A percentile compares a stretch with the other conserved stretches of the same genome.
Conservation (phyloP, 2,329 filamentous ascomycete genomes). For the Epichloe festucae region DNA sequence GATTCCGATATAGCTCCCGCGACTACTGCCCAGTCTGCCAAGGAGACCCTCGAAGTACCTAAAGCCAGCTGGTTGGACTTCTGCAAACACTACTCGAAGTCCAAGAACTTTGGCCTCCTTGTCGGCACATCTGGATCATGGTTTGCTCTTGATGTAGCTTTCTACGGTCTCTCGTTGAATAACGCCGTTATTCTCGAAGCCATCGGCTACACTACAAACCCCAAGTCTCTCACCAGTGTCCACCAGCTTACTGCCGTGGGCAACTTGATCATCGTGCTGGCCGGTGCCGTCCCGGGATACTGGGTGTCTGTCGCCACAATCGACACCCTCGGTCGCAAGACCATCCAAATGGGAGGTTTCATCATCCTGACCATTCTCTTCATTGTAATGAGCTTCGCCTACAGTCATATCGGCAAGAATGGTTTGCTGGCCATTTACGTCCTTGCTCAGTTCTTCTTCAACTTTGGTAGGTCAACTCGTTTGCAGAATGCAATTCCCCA, state of each 20-base stretch:
- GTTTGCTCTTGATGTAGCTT: constrained; percentile 57
- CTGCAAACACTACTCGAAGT: constrained; percentile 52
- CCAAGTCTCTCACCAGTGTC: constrained; percentile 31
- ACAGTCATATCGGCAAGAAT: constrained; percentile 36
- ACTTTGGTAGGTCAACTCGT: constrained; percentile 27
- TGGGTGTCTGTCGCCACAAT: constrained; percentile 67
- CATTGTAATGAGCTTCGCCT: constrained; percentile 50
- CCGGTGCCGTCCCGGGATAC: constrained; percentile 70
- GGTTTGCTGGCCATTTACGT: constrained; percentile 44
- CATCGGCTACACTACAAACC: constrained; percentile 52
- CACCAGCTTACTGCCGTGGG: constrained; percentile 62
- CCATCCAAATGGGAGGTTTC: constrained; percentile 58
- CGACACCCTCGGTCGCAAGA: constrained; percentile 64
- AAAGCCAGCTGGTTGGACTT: constrained; percentile 66
- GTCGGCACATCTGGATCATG: constrained; percentile 74
- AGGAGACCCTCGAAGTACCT: constrained; percentile 45
- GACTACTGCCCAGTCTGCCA: constrained; percentile 38
- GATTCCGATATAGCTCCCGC: constrained; percentile 52
- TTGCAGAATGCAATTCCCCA: no score
- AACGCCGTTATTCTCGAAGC: constrained; percentile 58
- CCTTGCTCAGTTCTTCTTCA: constrained; percentile 46
- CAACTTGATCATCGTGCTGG: constrained; percentile 66
- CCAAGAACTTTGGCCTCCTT: constrained; percentile 59
- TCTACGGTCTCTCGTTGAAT: constrained; percentile 61
- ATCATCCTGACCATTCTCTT: constrained; percentile 47